Evolutionary conservation across 2,329 filamentous ascomycete genomes (phyloP).

Genomic region (Ceratocystis papillata): DNA sequence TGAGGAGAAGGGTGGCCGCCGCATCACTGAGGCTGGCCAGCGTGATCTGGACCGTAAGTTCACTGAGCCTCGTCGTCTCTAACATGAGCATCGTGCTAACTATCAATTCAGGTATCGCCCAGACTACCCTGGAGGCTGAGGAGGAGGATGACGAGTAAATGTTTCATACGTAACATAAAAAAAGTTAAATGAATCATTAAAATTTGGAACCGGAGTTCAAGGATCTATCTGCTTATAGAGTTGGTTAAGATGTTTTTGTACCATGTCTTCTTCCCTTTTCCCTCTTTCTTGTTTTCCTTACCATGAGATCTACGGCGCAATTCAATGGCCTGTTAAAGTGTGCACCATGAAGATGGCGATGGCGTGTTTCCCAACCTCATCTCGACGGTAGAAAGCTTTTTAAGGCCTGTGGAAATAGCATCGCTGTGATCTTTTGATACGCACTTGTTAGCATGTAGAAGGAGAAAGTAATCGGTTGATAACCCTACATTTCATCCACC

Average conservation of each 20-base stretch:
- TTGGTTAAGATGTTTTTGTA: constrained; percentile 17
- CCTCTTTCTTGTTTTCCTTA: constrained; percentile 15
- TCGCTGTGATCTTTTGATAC: neutral
- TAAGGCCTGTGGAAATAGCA: neutral
- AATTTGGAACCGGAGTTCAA: constrained; percentile 18
- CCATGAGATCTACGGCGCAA: constrained; percentile 12
- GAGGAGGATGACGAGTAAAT: constrained; percentile 57
- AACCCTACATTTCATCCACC: too few species aligned
- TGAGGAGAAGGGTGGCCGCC: constrained; percentile 95
- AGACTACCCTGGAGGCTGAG: constrained; percentile 64
- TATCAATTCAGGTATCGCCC: constrained; percentile 52
- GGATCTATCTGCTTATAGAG: constrained; percentile 17
- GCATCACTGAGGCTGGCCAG: constrained; percentile 96
- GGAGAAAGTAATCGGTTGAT: too few species aligned
- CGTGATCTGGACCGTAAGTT: constrained; percentile 85
- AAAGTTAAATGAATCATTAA: constrained; percentile 22
- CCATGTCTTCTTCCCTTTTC: neutral
- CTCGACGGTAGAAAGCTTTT: neutral
- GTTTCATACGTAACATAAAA: constrained; percentile 21
- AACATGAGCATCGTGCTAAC: constrained; percentile 12
- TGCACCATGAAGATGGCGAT: constrained; percentile 8
- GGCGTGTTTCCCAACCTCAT: neutral
- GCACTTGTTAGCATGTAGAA: neutral
- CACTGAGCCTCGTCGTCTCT: neutral
- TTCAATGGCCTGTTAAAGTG: neutral